These are phyloP conservation scores for Diversispora epigaea DNA, from an alignment of 192 early-diverging fungal species.

Conservation along the genomic window DNA sequence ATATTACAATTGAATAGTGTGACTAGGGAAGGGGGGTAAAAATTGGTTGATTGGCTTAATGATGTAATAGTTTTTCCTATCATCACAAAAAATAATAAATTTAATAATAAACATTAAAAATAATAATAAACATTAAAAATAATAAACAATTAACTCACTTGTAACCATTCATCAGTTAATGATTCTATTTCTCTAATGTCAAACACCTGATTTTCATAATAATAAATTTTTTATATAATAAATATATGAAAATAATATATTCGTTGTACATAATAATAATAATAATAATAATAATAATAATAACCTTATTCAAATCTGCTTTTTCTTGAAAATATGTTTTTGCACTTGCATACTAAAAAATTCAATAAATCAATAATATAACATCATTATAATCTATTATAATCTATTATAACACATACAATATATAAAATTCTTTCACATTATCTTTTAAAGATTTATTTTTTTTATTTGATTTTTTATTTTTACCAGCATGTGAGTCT, in stretches of 20 bases:
- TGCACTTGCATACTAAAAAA: conserved; percentile 59
- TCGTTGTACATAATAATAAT: not conserved
- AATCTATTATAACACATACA: conserved; percentile 5
- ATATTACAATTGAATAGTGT: not conserved
- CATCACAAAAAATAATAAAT: no score
- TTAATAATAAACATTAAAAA: no score
- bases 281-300: not conserved
- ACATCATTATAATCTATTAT: not conserved
- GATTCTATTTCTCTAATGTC: conserved; percentile 69
- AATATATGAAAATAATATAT: not conserved
- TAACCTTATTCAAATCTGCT: conserved; percentile 64
- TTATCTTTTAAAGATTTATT: no score
- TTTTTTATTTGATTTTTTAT: no score
- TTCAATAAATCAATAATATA: conserved; percentile 13
- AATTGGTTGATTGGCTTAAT: no score
- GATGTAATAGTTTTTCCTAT: no score
- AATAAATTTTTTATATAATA: not conserved
- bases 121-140: not conserved
- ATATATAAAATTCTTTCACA: not conserved
- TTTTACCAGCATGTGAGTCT: conserved; percentile 46
- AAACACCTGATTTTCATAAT: conserved; percentile 47
- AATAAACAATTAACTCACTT: conserved; percentile 12
- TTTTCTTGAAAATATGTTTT: conserved; percentile 62
- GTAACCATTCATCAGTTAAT: conserved; percentile 68
- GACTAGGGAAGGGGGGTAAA: no score